Base-by-base conservation (phyloP, 163 green algal genomes). In the Scenedesmus sp. region DNA sequence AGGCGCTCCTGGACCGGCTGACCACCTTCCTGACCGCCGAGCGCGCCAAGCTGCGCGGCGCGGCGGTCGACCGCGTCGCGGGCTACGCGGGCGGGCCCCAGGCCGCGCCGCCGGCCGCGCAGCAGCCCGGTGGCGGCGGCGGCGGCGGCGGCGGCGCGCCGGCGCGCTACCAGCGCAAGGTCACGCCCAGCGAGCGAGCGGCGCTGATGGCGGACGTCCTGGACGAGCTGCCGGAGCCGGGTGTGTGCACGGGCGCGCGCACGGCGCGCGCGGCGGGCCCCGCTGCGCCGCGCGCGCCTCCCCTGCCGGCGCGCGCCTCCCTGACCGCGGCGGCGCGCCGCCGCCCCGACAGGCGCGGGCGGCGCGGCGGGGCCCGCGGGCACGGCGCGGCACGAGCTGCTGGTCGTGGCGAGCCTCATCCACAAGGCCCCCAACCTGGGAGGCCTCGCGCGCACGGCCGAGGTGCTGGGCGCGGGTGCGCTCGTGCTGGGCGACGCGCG, bases 381-480 rank as follows among this genome's bases (percentile, higher is more conserved):
- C 29, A 64, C 36, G 29, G 24, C 24, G 7, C 63, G 75, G 17
- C 15, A 62, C 51, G 63, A 75, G 9, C 51, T 75, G 20, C 34
- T 81, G 3, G 62, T 81, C 42, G 74, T 81, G n/a, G 74, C 74
- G 22, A 56, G 36, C 9, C 74, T 81, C 50, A 75, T 81, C 11
- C 28, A 31, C 36, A 81, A 81, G 39, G 63, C 69, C 10, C 94
- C 95, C 57, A 99, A 99, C 83, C 89, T 99, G 48, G 95, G 90
- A 0, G 95, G 95, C 14, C 84, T 99, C 53, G 87, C 95, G 0
- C 87, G 95, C 39, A 98, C 94, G 1, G 97, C 93, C 65, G 95
- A 99, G 80, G 89, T 97, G 31, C 74, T 90, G 50, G 67, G 81
- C 2, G 85, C 87, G 14, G 65, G 73, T 1, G 74, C 63, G 5